A percentile compares a stretch with the other conserved stretches of the same genome.
Evolutionary conservation across 495 filamentous ascomycete species (phyloP).

Genomic region (Tuber umbilicatum): DNA sequence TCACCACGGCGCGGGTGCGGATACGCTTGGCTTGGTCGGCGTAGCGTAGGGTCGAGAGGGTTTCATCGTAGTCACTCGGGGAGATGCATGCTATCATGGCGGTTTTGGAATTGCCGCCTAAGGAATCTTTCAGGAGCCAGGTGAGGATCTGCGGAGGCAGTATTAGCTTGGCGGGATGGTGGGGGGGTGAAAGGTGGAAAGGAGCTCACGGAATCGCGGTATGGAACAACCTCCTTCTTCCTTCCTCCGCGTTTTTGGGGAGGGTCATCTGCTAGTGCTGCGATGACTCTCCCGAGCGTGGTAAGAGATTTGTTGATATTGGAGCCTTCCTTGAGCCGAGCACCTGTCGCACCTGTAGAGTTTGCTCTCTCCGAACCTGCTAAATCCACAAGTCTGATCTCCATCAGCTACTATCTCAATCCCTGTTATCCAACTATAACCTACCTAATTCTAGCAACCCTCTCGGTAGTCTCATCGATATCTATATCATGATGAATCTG

Average conservation of each 20-base stretch:
- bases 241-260: constrained; percentile 44
- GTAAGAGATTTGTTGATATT: constrained; percentile 99
- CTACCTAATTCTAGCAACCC: constrained; percentile 75
- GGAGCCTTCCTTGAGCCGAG: constrained; percentile 81
- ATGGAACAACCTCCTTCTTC: constrained; percentile 73
- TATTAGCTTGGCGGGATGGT: not conserved
- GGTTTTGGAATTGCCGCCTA: constrained; percentile 94
- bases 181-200: not conserved
- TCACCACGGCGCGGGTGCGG: constrained; percentile 90
- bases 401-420: constrained; percentile 10
- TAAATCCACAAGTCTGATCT: constrained; percentile 67
- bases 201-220: constrained; percentile 63
- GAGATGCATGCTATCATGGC: constrained; percentile 98
- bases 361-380: constrained; percentile 94
- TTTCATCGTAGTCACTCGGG: constrained; percentile 94
- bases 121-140: constrained; percentile 89
- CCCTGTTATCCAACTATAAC: constrained; percentile 1
- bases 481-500: constrained; percentile 93
- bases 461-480: constrained; percentile 91
- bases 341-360: constrained; percentile 87
- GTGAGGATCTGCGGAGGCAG: constrained; percentile 61
- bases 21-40: constrained; percentile 97
- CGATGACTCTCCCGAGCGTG: constrained; percentile 91
- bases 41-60: constrained; percentile 89
- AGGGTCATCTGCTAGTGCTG: constrained; percentile 73